Conservation (phyloP, 2,329 filamentous ascomycete genomes). For the Xylaria digitata region DNA sequence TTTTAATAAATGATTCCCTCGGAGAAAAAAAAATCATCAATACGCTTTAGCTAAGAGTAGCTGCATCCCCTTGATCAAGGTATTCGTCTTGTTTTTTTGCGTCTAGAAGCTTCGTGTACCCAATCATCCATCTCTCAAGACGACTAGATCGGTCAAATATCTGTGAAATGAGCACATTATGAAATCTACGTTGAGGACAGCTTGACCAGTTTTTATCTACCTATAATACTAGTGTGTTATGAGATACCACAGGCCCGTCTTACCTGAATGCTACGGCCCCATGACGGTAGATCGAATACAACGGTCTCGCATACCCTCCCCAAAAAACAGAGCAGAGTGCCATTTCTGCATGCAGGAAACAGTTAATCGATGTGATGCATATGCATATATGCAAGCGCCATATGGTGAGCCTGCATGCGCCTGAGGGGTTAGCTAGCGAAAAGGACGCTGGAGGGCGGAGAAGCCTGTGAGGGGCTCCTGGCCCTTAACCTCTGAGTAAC, state of each 20-base stretch:
- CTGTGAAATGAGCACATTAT: not conserved
- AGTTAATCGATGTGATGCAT: slow-evolving; percentile 37
- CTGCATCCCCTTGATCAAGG: no score
- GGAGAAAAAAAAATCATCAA: not conserved
- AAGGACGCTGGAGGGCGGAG: slow-evolving; percentile 29
- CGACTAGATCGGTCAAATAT: not conserved
- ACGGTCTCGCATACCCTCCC: slow-evolving; percentile 21
- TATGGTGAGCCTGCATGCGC: slow-evolving; percentile 37
- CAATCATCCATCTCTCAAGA: not conserved
- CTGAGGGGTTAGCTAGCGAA: slow-evolving; percentile 33
- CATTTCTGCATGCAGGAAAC: slow-evolving; percentile 37
- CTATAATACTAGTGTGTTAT: slow-evolving; percentile 28
- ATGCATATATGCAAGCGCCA: slow-evolving; percentile 39
- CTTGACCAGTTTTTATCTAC: slow-evolving; percentile 6
- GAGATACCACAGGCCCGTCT: slow-evolving; percentile 25
- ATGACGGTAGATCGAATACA: slow-evolving; percentile 32
- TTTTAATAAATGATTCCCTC: slow-evolving; percentile 6
- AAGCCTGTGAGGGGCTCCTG: slow-evolving; percentile 38
- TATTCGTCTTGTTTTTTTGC: no score
- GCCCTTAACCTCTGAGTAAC: slow-evolving; percentile 15
- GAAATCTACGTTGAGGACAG: not conserved
- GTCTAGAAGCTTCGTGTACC: not conserved
- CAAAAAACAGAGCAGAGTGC: slow-evolving; percentile 20
- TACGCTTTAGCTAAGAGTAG: no score
- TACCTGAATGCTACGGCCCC: slow-evolving; percentile 30